Evolutionary conservation across 1,284 basidiomycete species (phyloP).

Genomic region (Phlebopus sp.): DNA sequence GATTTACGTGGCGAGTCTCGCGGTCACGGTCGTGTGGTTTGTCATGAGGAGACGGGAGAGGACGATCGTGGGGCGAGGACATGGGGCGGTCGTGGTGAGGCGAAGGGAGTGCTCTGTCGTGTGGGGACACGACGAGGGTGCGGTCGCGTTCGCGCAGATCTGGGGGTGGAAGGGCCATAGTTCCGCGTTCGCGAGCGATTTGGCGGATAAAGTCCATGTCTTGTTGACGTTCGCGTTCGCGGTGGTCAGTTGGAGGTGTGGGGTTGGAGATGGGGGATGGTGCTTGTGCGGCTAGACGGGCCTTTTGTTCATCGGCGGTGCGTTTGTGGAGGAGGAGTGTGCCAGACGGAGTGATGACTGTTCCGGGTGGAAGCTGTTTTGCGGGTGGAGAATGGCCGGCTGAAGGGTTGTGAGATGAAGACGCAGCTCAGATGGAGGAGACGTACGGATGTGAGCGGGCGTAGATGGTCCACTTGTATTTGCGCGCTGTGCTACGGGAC

Average conservation of each 20-base stretch:
- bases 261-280: slow-evolving; percentile 19
- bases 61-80: slow-evolving; percentile 20
- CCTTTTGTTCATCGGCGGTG: slow-evolving; percentile 29
- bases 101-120: slow-evolving; percentile 9
- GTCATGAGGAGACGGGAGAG: slow-evolving; percentile 22
- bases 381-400: slow-evolving; percentile 25
- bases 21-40: slow-evolving; percentile 18
- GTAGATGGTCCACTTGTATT: slow-evolving; percentile 27
- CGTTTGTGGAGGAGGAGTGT: slow-evolving; percentile 30
- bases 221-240: slow-evolving; percentile 26
- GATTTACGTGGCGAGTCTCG: slow-evolving; percentile 18
- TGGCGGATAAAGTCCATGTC: slow-evolving; percentile 28
- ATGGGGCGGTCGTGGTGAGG: slow-evolving; percentile 25
- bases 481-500: slow-evolving; percentile 27
- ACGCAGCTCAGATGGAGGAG: neutral
- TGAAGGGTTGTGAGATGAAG: slow-evolving; percentile 9
- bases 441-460: slow-evolving; percentile 25
- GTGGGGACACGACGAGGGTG: too few species aligned
- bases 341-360: slow-evolving; percentile 25
- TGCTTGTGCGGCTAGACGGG: slow-evolving; percentile 13
- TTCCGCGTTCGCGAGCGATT: slow-evolving; percentile 21
- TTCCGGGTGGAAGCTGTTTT: slow-evolving; percentile 8
- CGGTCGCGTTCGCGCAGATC: neutral
- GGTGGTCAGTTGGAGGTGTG: slow-evolving; percentile 18
- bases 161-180: slow-evolving; percentile 1